A percentile compares a stretch with the other conserved stretches of the same genome.
Evolutionary conservation across 1,139 yeast genomes (phyloP).

Genomic region (Yamadazyma spencermartinsiae): DNA sequence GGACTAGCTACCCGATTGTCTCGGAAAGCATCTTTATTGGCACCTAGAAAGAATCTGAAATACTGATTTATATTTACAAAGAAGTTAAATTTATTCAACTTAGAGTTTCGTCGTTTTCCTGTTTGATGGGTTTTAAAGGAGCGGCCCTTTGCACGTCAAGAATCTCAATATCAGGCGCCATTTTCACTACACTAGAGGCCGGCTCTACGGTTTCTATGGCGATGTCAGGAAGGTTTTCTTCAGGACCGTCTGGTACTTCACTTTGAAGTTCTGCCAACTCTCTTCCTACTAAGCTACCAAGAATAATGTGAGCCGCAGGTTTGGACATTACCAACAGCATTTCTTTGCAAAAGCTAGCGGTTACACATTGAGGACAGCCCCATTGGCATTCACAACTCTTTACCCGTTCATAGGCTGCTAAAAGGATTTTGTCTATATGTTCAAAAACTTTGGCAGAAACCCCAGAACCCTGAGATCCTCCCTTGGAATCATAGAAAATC

Average conservation of each 20-base stretch:
- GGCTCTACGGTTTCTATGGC: slow-evolving; percentile 68
- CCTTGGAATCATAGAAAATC: slow-evolving; percentile 79
- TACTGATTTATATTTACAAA: slow-evolving; percentile 8
- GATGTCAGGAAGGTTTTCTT: slow-evolving; percentile 69
- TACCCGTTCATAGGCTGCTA: slow-evolving; percentile 58
- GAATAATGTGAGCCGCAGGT: slow-evolving; percentile 76
- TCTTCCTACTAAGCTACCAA: slow-evolving; percentile 52
- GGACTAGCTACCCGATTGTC: slow-evolving; percentile 33
- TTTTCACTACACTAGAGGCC: slow-evolving; percentile 51
- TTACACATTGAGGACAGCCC: slow-evolving; percentile 91
- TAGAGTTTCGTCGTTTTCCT: slow-evolving; percentile 4
- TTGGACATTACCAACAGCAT: slow-evolving; percentile 80
- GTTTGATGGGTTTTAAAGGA: slow-evolving; percentile 12
- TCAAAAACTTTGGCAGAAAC: slow-evolving; percentile 77
- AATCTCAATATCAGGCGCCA: slow-evolving; percentile 60
- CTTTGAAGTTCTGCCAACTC: slow-evolving; percentile 40
- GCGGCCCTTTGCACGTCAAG: slow-evolving; percentile 34
- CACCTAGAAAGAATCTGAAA: slow-evolving; percentile 20
- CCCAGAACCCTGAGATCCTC: slow-evolving; percentile 79
- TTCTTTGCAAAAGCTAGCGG: slow-evolving; percentile 78
- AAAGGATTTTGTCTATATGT: slow-evolving; percentile 63
- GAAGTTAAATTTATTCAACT: background rate
- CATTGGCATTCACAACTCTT: slow-evolving; percentile 71
- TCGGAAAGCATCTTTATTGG: slow-evolving; percentile 33
- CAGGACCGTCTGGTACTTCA: slow-evolving; percentile 75